Conservation (phyloP, 2,329 filamentous ascomycete genomes). For the Hymenoscyphus albidus region DNA sequence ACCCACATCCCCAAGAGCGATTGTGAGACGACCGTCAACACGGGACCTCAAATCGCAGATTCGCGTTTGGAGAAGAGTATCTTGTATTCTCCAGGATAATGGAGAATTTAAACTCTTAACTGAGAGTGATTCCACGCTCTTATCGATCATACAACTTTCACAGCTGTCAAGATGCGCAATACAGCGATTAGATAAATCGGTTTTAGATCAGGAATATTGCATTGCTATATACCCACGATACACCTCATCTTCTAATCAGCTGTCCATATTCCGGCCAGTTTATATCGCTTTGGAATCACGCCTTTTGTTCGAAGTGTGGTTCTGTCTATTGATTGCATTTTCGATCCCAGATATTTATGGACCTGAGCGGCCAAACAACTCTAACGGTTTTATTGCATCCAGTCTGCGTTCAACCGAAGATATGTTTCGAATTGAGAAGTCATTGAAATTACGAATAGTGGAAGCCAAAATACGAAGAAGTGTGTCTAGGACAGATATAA, state of each 20-base stretch:
- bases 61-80: constrained; percentile 77
- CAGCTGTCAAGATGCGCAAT: constrained; percentile 87
- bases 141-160: constrained; percentile 81
- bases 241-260: constrained; percentile 65
- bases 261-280: constrained; percentile 79
- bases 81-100: constrained; percentile 90
- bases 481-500: constrained; percentile 32
- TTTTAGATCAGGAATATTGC: constrained; percentile 89
- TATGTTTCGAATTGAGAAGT: constrained; percentile 60
- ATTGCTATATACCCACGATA: constrained; percentile 96
- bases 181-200: constrained; percentile 84
- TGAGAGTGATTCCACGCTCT: constrained; percentile 74
- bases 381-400: constrained; percentile 16
- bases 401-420: constrained; percentile 37
- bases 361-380: constrained; percentile 19
- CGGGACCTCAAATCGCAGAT: constrained; percentile 50
- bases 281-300: constrained; percentile 84
- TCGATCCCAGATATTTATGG: constrained; percentile 87
- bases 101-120: constrained; percentile 89
- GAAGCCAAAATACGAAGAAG: constrained; percentile 53
- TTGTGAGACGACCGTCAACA: constrained; percentile 50
- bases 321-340: constrained; percentile 85
- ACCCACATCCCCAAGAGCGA: constrained; percentile 48
- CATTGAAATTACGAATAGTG: constrained; percentile 53
- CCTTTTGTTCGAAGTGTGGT: constrained; percentile 96